Evolutionary conservation across 2,329 filamentous ascomycete genomes (phyloP).

Genomic region (Coniochaeta prunicola): DNA sequence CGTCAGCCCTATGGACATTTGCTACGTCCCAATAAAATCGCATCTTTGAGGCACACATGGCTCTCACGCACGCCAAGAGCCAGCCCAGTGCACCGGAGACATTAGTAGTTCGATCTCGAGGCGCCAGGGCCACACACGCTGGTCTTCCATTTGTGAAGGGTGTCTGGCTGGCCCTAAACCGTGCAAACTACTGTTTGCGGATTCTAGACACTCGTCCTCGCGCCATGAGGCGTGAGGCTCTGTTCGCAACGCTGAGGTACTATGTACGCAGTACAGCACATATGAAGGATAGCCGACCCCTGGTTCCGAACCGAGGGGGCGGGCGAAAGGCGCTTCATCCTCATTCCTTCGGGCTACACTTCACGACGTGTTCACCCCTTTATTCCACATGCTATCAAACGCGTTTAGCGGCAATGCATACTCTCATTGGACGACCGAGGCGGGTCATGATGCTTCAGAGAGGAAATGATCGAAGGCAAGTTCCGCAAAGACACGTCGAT

Average conservation of each 20-base stretch:
- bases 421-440: neutral
- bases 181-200: neutral
- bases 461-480: neutral
- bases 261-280: neutral
- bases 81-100: neutral
- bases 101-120: neutral
- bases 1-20: neutral
- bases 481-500: neutral
- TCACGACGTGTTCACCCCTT: neutral
- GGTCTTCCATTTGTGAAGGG: neutral
- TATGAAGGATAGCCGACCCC: neutral
- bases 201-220: neutral
- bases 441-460: neutral
- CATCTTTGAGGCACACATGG: neutral
- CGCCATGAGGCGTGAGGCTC: neutral
- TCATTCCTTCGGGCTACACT: neutral
- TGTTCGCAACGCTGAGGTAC: neutral
- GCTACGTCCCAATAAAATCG: neutral
- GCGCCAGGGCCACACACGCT: neutral
- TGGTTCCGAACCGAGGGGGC: neutral
- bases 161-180: neutral
- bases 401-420: neutral
- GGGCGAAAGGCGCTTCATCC: neutral
- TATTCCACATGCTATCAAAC: neutral
- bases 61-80: neutral